A percentile compares a stretch with the other conserved stretches of the same genome.
Evolutionary conservation across 1,284 basidiomycete genomes (phyloP).

Genomic region (Pseudozyma hubeiensis): DNA sequence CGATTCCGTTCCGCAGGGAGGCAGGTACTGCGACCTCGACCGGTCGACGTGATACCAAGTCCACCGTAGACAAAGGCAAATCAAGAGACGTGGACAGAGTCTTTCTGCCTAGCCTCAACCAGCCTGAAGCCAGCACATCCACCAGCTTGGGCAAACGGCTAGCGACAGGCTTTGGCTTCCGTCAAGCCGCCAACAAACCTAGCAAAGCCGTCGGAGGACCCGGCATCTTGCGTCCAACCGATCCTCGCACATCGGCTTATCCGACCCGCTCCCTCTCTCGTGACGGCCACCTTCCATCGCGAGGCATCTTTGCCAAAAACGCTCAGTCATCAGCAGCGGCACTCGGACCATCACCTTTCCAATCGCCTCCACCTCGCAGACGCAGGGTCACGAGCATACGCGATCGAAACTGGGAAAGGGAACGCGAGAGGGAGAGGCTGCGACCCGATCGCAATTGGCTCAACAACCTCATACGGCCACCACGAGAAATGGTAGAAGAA

Average conservation of each 20-base stretch:
- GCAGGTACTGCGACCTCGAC: conserved; percentile 5
- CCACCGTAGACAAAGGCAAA: conserved; percentile 31
- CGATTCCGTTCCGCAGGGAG: conserved; percentile 38
- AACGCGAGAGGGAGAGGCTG: conserved; percentile 33
- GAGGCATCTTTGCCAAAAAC: conserved; percentile 3
- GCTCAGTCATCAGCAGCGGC: conserved; percentile 8
- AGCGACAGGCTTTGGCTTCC: conserved; percentile 36
- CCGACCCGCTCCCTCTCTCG: conserved; percentile 13
- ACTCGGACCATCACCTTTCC: conserved; percentile 37
- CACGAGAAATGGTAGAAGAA: conserved; percentile 69
- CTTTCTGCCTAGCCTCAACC: conserved; percentile 35
- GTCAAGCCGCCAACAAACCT: conserved; percentile 20
- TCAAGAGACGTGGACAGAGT: conserved; percentile 17
- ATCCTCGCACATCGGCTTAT: background rate
- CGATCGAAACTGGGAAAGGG: conserved; percentile 43
- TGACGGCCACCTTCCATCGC: background rate
- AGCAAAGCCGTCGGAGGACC: conserved; percentile 3
- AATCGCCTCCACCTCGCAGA: conserved; percentile 29
- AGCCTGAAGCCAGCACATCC: conserved; percentile 15
- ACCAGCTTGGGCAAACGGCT: conserved; percentile 39
- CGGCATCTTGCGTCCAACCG: conserved; percentile 7
- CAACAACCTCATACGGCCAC: conserved; percentile 69
- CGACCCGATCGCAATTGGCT: conserved; percentile 45
- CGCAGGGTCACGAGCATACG: conserved; percentile 45
- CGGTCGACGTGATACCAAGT: conserved; percentile 11